Percentiles rank a stretch among this genome's conserved stretches.
These are phyloP conservation scores for Trichoderma gracile DNA, from an alignment of 2,329 filamentous ascomycete genomes.

Conservation along the genomic window DNA sequence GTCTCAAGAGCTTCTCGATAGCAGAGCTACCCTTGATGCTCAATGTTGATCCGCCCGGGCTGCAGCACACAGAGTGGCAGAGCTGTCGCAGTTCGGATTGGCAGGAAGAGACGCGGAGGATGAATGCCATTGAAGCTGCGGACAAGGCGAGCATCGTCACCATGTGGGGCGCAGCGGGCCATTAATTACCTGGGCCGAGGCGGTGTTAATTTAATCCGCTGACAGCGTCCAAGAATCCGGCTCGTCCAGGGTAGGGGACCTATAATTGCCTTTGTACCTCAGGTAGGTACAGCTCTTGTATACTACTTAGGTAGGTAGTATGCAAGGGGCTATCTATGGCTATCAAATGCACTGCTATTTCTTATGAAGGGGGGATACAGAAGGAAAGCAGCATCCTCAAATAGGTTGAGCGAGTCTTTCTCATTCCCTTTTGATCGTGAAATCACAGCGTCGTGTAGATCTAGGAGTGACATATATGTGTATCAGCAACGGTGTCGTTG, in stretches of 20 bases:
- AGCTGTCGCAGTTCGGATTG: slow-evolving; percentile 25
- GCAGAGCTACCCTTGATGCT: neutral
- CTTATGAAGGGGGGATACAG: too few species aligned
- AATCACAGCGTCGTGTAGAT: too few species aligned
- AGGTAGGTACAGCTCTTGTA: too few species aligned
- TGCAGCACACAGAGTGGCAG: slow-evolving; percentile 8
- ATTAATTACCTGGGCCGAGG: slow-evolving; percentile 14
- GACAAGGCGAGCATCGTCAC: slow-evolving; percentile 18
- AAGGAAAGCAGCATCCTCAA: too few species aligned
- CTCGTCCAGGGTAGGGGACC: neutral
- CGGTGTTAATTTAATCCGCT: slow-evolving; percentile 24
- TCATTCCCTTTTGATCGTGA: too few species aligned
- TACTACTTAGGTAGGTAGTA: too few species aligned
- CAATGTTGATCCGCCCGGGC: neutral
- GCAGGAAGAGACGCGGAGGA: neutral
- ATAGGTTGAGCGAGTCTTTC: too few species aligned
- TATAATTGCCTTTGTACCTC: too few species aligned
- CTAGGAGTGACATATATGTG: too few species aligned
- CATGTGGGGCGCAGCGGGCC: slow-evolving; percentile 26
- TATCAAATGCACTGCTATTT: too few species aligned
- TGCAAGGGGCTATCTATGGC: too few species aligned
- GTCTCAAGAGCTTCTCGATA: neutral
- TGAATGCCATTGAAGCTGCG: slow-evolving; percentile 8
- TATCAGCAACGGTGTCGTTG: too few species aligned
- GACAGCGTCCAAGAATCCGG: neutral